Evolutionary conservation across 1,139 yeast genomes (phyloP), one percentile per base, ranked within the genome.

Genomic region (Arxiozyma bovina): DNA sequence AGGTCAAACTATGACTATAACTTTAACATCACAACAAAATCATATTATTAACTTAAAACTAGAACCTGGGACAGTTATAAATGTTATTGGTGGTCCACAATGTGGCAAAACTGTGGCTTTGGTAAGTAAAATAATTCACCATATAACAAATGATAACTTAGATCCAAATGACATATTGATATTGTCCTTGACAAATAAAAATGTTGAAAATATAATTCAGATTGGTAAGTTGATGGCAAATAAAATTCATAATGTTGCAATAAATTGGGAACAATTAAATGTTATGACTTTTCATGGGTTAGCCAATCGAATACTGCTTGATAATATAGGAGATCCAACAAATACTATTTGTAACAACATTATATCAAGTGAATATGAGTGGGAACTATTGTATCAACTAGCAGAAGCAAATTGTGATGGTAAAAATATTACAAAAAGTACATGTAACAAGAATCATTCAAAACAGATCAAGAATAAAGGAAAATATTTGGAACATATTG

Each of bases 91-190:
- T 0, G 90, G 91, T 0, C 90, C 91, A 0, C 27, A 30, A 30
- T 79, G 87, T 23, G 95, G 95, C 1, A 87, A 87, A 62, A 85
- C 94, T 0, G 72, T 73, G 45, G 83, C 90, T 0, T 61, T 87
- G 38, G 78, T 81, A 1, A 71, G 76, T 46, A 73, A 88, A 56
- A 74, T 85, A 0, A 79, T 78, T 1, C 71, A 77, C 56, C 71
- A 77, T 57, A 61, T 83, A 58, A 64, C 85, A 0, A 60, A 65
- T 4, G 18, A 27, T 25, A 45, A 69, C 1, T 65, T 80, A 0
- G 57, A 65, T 1, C 88, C 91, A 0, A 68, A 72, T 9, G 80
- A 81, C 52, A 77, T 87, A 2, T 66, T 85, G 43, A 82, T 85
- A 4, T 70, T 87, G 11, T 82, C 90, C 5, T 76, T 86, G 78